Evolutionary conservation across 768 basidiomycete species (phyloP), one percentile per base, ranked within the genome.

Genomic region (Calocybe cyanea): DNA sequence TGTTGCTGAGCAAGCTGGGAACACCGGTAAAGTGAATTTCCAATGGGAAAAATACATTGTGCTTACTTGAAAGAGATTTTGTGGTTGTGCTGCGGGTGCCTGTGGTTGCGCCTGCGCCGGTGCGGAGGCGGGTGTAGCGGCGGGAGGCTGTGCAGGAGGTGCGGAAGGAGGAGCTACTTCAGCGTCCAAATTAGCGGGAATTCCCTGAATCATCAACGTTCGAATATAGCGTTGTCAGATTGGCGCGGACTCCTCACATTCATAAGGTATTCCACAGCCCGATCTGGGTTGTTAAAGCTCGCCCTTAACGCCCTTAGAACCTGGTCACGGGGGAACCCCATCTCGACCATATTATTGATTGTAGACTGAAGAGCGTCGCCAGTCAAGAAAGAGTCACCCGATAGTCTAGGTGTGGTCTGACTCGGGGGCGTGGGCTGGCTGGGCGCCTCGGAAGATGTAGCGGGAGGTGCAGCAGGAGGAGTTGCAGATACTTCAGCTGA

Each of bases 211-310:
- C 18, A 20, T 50, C 53, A 42, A 28, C 11, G 25, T 28, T 56
- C 13, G 41, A 40, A 31, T 31, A 45, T 39, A 28, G 37, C 17
- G 33, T 33, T 35, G 33, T 37, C 32, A 38, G 53, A 38, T 10
- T 8, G 33, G 43, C 21, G 15, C 10, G 18, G 19, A 34, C 13
- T 33, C 25, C 10, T 69, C 85, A 94, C 95, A 49, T 61, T 95
- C 80, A 98, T 85, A 45, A 99, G 70, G 65, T 99, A 99, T 64
- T 99, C 96, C n/a, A 92, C 95, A 6, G 96, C 96, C 23, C 96
- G 80, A 57, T 98, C 93, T 7, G 96, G 89, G 67, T 99, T 98
- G 67, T 99, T 99, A 70, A 78, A 99, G 60, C 90, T 93, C 20
- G 94, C 96, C 48, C 92, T 76, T 62, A 99, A 62, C 3, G 94